Base-by-base conservation (phyloP, 148 eudicot genomes). In the Nepenthes mirabilis region DNA sequence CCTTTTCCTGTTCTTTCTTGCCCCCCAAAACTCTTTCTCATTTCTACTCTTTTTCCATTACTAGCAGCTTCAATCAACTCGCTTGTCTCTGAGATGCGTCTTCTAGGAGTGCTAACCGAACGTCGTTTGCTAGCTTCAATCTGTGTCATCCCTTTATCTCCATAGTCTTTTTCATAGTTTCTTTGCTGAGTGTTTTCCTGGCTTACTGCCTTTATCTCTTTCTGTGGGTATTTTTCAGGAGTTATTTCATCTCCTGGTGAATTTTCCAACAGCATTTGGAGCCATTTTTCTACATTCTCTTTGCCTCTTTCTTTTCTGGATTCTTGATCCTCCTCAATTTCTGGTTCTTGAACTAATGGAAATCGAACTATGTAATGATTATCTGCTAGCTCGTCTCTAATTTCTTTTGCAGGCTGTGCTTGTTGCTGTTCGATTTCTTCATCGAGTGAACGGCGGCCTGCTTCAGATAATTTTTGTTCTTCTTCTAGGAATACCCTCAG, bases 241-340 rank as follows among this genome's bases (percentile, higher is more conserved):
- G 62, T 68, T 43, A 37, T 11, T 10, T 74, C 65, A 48, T 33
- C 70, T 33, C 65, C 87, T 57, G 23, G 73, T 37, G 82, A 33
- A 14, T 74, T 43, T 65, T 77, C 87, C 57, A 83, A 63, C 57
- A 91, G 76, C 69, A 91, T 75, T 13, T 87, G 87, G 40, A 91
- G 81, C 97, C 97, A 91, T 67, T 85, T 91, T 64, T 91, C 97
- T 1, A 91, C 77, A 65, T 87, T 91, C 13, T 90, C 93, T 75
- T 85, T 91, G 23, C 97, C 97, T 37, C 79, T 83, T 34, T 69
- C 79, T 75, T 71, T 81, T 62, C 95, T 80, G 58, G 76, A 72
- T 65, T 93, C 96, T 75, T 86, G 96, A 33, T 91, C 91, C 58
- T 85, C 85, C 55, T 87, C 83, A 11, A 45, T 60, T 54, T 74